Base-by-base conservation (phyloP, 1,284 basidiomycete species). In the Xerocomus cyaneibrunnescens region DNA sequence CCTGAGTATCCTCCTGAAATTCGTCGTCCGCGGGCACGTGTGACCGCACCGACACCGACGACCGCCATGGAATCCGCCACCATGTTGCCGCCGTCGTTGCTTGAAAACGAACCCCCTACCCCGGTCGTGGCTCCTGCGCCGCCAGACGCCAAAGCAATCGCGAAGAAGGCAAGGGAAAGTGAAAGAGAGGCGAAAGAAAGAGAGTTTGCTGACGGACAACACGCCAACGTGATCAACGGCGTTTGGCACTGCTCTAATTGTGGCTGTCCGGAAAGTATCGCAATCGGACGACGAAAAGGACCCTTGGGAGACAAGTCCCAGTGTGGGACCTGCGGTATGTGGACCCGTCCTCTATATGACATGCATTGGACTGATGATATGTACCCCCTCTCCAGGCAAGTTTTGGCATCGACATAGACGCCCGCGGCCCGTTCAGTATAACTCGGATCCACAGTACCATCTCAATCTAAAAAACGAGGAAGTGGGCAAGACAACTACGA, bases 161-260 rank as follows among this genome's bases (percentile, higher is more conserved):
- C 80, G 43, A 86, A 82, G 69, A 74, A 81, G 38, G 76, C 76
- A n/a, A 85, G 86, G 67, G 88, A 90, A 66, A 74, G 82, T 17
- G 89, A 90, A 70, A 72, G 85, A 36, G 87, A 89, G 61, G 88
- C 87, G 19, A 91, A 89, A 67, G 88, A 89, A 67, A 84, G 77
- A 62, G 89, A 90, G 67, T 89, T 83, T 62, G 84, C 82, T 28
- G 88, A 90, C 61, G 86, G 87, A 8, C 87, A 91, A 63, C 90
- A 91, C 61, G 77, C 85, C 37, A 91, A 92, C 64, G 77, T 83
- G 62, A 88, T 94, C 62, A 75, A 93, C 61, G 92, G 90, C 1
- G 77, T 87, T 3, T 96, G 93, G 93, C 91, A 93, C 72, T 96
- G 93, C 68, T 92, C 89, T 38, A 94, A 94, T 65, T 94, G 87